These are phyloP conservation scores for Aurantiochytrium sp. DNA, from an alignment of 108 stramenopile genomes.

Conservation along the genomic window DNA sequence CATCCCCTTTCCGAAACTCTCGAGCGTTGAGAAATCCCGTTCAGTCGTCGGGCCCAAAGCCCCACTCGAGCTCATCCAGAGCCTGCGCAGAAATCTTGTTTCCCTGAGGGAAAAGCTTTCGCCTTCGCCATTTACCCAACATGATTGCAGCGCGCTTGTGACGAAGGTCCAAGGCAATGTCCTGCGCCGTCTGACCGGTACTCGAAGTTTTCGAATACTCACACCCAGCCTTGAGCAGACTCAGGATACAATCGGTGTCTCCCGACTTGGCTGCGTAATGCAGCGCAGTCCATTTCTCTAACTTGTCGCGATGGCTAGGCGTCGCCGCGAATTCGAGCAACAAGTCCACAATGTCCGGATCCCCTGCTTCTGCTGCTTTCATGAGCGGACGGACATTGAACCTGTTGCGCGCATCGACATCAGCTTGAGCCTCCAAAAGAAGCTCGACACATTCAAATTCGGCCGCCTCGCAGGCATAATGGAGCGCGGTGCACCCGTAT, in stretches of 20 bases:
- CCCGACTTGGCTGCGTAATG: slow-evolving; percentile 8
- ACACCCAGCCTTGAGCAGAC: neutral
- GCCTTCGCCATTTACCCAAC: neutral
- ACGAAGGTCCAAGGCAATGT: neutral
- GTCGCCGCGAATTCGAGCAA: neutral
- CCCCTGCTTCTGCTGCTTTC: neutral
- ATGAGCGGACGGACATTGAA: neutral
- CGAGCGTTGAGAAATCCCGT: neutral
- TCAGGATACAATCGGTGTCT: neutral
- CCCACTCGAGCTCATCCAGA: neutral
- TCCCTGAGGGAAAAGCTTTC: neutral
- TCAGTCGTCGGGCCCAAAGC: neutral
- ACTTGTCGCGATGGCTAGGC: neutral
- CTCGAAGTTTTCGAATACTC: neutral
- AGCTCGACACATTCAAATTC: neutral
- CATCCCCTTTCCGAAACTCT: neutral
- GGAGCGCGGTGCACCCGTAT: neutral
- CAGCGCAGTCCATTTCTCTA: slow-evolving; percentile 13
- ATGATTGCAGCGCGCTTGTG: neutral
- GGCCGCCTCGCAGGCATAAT: neutral
- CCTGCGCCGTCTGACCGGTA: neutral
- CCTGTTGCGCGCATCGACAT: neutral
- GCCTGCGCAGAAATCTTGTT: neutral
- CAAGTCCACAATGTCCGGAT: neutral
- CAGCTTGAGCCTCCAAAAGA: neutral